Evolutionary conservation across 768 basidiomycete species (phyloP), one percentile per base, ranked within the genome.

Genomic region (Mycena kentingensis): DNA sequence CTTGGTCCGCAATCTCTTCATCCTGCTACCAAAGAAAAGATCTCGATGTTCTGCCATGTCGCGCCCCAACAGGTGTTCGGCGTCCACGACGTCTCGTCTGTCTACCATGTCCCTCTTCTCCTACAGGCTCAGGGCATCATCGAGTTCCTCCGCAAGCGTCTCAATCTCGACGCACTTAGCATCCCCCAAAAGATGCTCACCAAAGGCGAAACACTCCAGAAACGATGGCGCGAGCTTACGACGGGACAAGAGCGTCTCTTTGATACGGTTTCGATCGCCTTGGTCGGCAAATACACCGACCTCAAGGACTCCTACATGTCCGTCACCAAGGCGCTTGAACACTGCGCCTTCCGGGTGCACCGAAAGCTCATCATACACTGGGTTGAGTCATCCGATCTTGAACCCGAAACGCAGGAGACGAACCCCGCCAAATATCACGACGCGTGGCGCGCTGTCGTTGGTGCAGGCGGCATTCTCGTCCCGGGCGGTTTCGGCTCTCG

Each of bases 11-110:
- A 89, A 56, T 87, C 90, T 0, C 77, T 99, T n/a, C 82, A 87
- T 48, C 78, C 82, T 15, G 80, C 89, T 0, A 96, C 95, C 29
- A 96, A 94, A 72, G 81, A 87, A 64, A 99, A 99, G 70, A 96
- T 99, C 35, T 93, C 93, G 55, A 98, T 98, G 95, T 98, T 98
- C 79, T 98, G 96, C 71, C 96, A 99, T 64, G 96, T 99, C 61
- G 75, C 84, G 3, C 76, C 87, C 3, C 86, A 91, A 62, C 90
- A 92, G 63, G 96, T 98, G 34, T 79, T 99, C 45, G 96, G 94
- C 49, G 90, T 98, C 6, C 96, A 98, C 67, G 93, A 98, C 66
- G 92, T 98, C 42, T 85, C 88, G 8, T 97, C 94, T 32, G 93
- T 98, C 28, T 99, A 99, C 69, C 96, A 98, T 64, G 96, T 98